Conservation (phyloP, 2,329 filamentous ascomycete species). For the Ascomycota sp. region DNA sequence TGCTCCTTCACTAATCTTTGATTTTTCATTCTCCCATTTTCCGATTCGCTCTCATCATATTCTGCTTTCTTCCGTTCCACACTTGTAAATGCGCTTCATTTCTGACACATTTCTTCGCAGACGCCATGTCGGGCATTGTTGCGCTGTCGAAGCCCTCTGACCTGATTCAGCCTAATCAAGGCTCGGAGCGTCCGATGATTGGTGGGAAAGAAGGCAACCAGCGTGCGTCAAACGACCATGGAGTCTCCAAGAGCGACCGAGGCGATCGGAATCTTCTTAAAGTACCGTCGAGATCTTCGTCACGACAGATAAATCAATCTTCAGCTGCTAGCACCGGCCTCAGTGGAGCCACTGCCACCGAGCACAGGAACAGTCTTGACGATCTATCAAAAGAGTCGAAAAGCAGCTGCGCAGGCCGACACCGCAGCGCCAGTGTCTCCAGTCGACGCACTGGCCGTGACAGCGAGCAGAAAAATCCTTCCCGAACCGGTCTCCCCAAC, state of each 20-base stretch:
- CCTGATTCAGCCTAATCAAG: slow-evolving; percentile 15
- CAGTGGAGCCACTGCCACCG: slow-evolving; percentile 37
- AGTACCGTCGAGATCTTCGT: slow-evolving; percentile 42
- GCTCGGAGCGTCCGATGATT: slow-evolving; percentile 15
- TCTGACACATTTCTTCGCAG: slow-evolving; percentile 1
- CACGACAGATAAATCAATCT: slow-evolving; percentile 34
- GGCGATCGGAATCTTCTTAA: slow-evolving; percentile 32
- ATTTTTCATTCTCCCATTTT: too few species aligned
- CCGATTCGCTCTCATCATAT: too few species aligned
- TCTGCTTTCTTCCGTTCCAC: background rate
- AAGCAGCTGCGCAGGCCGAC: slow-evolving; percentile 40
- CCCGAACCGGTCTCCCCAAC: slow-evolving; percentile 28
- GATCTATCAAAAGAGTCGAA: slow-evolving; percentile 45
- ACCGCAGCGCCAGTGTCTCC: slow-evolving; percentile 46
- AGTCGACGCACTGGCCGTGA: slow-evolving; percentile 40
- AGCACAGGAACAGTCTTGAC: slow-evolving; percentile 40
- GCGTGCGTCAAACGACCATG: slow-evolving; percentile 20
- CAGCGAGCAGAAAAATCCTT: slow-evolving; percentile 28
- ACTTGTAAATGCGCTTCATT: background rate
- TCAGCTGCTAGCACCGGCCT: slow-evolving; percentile 38
- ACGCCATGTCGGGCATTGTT: slow-evolving; percentile 14
- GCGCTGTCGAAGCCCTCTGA: slow-evolving; percentile 7
- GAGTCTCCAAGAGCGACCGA: slow-evolving; percentile 27
- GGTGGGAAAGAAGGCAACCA: slow-evolving; percentile 20
- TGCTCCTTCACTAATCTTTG: too few species aligned